These are phyloP conservation scores for Hypoxylon crocopeplum DNA, from an alignment of 495 filamentous ascomycete species.

Conservation along the genomic window DNA sequence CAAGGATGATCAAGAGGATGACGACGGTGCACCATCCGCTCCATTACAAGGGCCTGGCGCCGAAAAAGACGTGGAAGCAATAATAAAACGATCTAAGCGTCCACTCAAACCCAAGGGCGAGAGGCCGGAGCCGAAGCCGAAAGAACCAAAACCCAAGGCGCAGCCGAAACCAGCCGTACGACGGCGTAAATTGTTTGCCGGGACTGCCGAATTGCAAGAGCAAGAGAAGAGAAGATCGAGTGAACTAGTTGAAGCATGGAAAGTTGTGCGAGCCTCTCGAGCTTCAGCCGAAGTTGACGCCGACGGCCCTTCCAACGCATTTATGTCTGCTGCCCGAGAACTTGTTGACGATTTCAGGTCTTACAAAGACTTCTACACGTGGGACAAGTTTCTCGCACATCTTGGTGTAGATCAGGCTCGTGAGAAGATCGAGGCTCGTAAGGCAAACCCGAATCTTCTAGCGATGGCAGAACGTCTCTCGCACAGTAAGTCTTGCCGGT, in stretches of 20 bases:
- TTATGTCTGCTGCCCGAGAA: slow-evolving; percentile 74
- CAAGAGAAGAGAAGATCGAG: slow-evolving; percentile 36
- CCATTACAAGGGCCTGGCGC: not conserved
- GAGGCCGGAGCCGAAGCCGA: slow-evolving; percentile 8
- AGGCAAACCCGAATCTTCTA: slow-evolving; percentile 66
- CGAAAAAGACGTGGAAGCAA: not conserved
- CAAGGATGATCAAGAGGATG: slow-evolving; percentile 21
- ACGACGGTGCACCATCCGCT: slow-evolving; percentile 10
- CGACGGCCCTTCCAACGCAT: slow-evolving; percentile 24
- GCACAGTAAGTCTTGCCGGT: slow-evolving; percentile 50
- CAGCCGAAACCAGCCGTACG: slow-evolving; percentile 5
- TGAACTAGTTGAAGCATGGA: slow-evolving; percentile 34
- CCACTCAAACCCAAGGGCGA: slow-evolving; percentile 25
- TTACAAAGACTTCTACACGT: slow-evolving; percentile 78
- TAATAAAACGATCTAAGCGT: slow-evolving; percentile 16
- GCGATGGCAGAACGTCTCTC: slow-evolving; percentile 72
- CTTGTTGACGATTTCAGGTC: slow-evolving; percentile 82
- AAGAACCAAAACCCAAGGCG: slow-evolving; percentile 15
- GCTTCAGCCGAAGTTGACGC: slow-evolving; percentile 1
- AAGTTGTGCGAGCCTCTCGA: slow-evolving; percentile 26
- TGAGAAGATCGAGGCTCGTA: slow-evolving; percentile 53
- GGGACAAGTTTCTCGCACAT: slow-evolving; percentile 72
- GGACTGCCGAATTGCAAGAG: slow-evolving; percentile 35
- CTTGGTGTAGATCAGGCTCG: slow-evolving; percentile 65
- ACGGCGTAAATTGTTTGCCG: slow-evolving; percentile 38